Evolutionary conservation across 257 asterid genomes (phyloP).

Genomic region (Solanum habrochaites): DNA sequence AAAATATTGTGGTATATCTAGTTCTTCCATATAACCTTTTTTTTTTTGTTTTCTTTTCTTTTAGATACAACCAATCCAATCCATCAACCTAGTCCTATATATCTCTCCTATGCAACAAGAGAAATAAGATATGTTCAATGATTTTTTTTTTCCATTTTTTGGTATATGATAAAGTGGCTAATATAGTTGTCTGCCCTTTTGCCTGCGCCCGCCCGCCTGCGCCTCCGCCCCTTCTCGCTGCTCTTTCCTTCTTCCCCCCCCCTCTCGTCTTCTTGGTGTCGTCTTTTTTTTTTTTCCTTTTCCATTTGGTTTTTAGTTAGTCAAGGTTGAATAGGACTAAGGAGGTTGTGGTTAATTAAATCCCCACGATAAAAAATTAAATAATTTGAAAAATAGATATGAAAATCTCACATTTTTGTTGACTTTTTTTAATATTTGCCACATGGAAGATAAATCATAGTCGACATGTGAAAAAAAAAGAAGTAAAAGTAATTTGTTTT

Average conservation of each 20-base stretch:
- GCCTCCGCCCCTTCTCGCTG: no score
- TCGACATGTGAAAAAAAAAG: neutral
- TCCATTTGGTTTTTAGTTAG: neutral
- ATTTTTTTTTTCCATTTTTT: neutral
- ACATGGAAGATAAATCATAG: neutral
- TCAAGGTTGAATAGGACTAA: neutral
- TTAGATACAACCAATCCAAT: no score
- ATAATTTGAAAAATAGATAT: neutral
- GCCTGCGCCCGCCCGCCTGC: no score
- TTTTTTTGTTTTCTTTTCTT: neutral
- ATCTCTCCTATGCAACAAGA: neutral
- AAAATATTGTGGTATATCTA: conserved; percentile 46
- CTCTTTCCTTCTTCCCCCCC: no score
- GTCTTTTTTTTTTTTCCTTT: neutral
- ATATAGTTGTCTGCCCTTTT: no score
- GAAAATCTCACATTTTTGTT: neutral
- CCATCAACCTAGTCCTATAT: neutral
- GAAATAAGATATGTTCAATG: neutral
- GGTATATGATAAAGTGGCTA: conserved; percentile 34
- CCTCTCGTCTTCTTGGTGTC: no score
- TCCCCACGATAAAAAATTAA: neutral
- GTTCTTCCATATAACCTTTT: conserved; percentile 13
- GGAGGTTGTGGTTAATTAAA: neutral
- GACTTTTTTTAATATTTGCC: neutral
- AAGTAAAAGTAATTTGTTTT: neutral